These are phyloP conservation scores for Pyricularia pennisetigena DNA, from an alignment of 2,329 filamentous ascomycete genomes.

Conservation along the genomic window DNA sequence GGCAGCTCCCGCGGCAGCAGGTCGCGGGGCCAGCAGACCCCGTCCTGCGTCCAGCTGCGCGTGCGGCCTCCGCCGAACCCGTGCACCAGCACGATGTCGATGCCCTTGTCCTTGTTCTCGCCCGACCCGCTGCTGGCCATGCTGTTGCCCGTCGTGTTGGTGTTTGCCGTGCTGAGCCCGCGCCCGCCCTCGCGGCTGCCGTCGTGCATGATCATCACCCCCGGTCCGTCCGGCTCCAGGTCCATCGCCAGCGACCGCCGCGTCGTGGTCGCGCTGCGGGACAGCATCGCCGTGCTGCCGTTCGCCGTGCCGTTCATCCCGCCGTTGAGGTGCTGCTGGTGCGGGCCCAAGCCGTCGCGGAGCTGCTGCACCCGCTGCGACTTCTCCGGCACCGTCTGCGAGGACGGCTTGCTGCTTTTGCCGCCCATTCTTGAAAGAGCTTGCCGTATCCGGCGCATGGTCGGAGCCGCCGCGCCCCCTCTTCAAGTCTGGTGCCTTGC, in stretches of 20 bases:
- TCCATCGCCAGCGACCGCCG: background rate
- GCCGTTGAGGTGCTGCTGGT: background rate
- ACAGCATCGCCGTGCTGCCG: background rate
- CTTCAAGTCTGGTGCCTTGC: background rate
- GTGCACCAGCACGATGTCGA: background rate
- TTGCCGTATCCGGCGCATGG: background rate
- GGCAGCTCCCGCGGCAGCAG: background rate
- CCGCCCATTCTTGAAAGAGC: background rate
- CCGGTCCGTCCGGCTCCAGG: background rate
- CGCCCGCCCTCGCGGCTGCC: background rate
- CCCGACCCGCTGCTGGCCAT: background rate
- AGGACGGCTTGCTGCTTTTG: slow-evolving; percentile 1
- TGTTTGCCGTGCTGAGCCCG: background rate
- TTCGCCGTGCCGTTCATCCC: background rate
- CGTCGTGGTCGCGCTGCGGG: background rate
- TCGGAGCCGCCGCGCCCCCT: background rate
- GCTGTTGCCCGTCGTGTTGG: background rate
- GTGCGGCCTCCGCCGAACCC: background rate
- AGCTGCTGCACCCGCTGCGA: background rate
- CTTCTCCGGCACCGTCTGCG: background rate
- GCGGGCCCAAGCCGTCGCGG: background rate
- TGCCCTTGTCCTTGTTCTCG: background rate
- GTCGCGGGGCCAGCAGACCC: background rate
- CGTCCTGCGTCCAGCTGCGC: background rate
- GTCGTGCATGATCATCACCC: background rate